phyloP scores from a whole-genome alignment of 2,329 filamentous ascomycete species.

The Diaporthe aspalathi region DNA sequence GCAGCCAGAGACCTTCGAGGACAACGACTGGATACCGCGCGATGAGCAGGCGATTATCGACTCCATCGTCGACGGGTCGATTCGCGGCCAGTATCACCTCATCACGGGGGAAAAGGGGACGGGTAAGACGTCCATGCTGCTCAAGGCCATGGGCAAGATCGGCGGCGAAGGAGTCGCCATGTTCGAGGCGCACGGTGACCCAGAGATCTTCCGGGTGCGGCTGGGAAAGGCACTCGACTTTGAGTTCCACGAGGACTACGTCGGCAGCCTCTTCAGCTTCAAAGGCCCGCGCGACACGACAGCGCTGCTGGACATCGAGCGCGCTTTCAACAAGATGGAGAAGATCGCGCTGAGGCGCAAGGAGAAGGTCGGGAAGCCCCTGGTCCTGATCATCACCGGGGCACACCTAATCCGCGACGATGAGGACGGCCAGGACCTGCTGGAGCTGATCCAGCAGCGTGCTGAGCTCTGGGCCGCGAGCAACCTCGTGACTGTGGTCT shows the following conservation, averaged over 20 bases:
- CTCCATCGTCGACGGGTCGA: constrained; percentile 79
- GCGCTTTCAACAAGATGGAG: constrained; percentile 96
- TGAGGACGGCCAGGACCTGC: constrained; percentile 89
- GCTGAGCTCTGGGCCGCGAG: constrained; percentile 97
- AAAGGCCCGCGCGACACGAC: constrained; percentile 87
- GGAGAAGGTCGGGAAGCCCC: constrained; percentile 70
- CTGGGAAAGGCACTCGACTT: constrained; percentile 95
- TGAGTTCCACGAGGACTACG: constrained; percentile 98
- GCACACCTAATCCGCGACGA: constrained; percentile 96
- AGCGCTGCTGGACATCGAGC: constrained; percentile 92
- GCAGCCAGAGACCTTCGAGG: constrained; percentile 48
- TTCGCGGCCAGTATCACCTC: constrained; percentile 87
- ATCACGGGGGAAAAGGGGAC: constrained; percentile 96
- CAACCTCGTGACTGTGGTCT: constrained; percentile 89
- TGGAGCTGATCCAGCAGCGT: constrained; percentile 94
- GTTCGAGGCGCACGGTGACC: constrained; percentile 95
- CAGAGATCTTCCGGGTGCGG: constrained; percentile 93
- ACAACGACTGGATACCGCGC: constrained; percentile 82
- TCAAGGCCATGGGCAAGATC: constrained; percentile 94
- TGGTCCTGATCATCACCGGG: constrained; percentile 95
- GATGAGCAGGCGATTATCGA: constrained; percentile 86
- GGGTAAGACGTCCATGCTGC: constrained; percentile 94
- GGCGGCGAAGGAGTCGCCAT: constrained; percentile 91
- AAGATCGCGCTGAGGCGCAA: constrained; percentile 87
- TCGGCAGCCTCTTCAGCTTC: constrained; percentile 95